Evolutionary conservation across 1,284 basidiomycete species (phyloP).

Genomic region (Boletus sp.): DNA sequence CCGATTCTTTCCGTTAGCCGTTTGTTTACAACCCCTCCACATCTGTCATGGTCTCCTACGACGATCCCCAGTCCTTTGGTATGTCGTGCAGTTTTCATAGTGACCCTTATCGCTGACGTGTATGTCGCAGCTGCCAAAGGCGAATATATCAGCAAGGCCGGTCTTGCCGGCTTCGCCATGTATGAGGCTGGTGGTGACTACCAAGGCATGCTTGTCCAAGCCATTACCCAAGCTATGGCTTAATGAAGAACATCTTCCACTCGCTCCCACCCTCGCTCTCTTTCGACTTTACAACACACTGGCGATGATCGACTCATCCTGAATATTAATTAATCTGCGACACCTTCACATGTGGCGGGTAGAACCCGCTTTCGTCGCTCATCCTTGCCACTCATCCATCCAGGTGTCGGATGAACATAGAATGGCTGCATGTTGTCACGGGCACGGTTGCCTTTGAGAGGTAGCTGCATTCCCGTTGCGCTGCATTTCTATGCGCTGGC

Average conservation of each 20-base stretch:
- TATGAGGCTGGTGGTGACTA: constrained; percentile 64
- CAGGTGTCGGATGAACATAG: constrained; percentile 7
- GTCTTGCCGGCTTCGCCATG: constrained; percentile 59
- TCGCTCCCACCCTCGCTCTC: constrained; percentile 7
- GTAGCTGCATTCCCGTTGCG: background rate
- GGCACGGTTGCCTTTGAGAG: constrained; percentile 14
- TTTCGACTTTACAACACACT: constrained; percentile 7
- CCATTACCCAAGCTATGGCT: constrained; percentile 40
- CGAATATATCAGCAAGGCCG: constrained; percentile 46
- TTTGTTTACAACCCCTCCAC: constrained; percentile 56
- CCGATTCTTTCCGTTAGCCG: constrained; percentile 39
- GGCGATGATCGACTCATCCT: constrained; percentile 30
- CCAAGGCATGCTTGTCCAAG: constrained; percentile 50
- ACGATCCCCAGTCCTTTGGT: constrained; percentile 53
- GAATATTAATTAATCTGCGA: background rate
- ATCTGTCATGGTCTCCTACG: constrained; percentile 58
- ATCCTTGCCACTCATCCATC: constrained; percentile 1
- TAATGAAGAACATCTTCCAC: constrained; percentile 15
- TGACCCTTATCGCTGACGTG: background rate
- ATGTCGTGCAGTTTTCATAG: constrained; percentile 6
- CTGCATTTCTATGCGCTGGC: background rate
- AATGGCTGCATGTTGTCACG: background rate
- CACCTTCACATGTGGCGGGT: constrained; percentile 1
- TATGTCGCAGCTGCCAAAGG: constrained; percentile 47
- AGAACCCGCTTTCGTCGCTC: background rate